Percentiles rank a stretch among this genome's conserved stretches.
These are phyloP conservation scores for Starmerella apicola DNA, from an alignment of 805 yeast genomes.

Conservation along the genomic window DNA sequence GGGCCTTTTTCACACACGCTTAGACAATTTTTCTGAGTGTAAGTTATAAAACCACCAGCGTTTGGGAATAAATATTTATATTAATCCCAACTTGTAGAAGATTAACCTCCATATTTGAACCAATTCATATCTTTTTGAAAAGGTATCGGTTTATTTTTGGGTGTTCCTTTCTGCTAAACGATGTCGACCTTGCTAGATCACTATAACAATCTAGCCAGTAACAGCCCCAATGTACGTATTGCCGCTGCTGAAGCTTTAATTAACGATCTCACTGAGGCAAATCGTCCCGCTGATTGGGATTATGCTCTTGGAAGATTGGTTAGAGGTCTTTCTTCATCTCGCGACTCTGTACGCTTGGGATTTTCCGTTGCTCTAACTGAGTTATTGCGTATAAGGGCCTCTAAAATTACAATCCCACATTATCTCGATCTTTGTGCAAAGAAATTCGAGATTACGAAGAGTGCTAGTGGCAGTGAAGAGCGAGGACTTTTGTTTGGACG, in stretches of 20 bases:
- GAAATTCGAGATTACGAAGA: slow-evolving; percentile 32
- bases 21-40: too few relatives aligned
- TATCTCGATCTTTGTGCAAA: slow-evolving; percentile 29
- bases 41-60: too few relatives aligned
- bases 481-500: slow-evolving; percentile 71
- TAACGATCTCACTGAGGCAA: slow-evolving; percentile 38
- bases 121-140: too few relatives aligned
- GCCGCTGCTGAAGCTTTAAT: slow-evolving; percentile 57
- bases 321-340: slow-evolving; percentile 67
- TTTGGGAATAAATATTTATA: too few relatives aligned
- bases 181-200: slow-evolving; percentile 44
- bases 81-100: too few relatives aligned
- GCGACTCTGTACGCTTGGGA: slow-evolving; percentile 77
- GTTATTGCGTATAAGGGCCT: slow-evolving; percentile 24
- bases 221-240: slow-evolving; percentile 57
- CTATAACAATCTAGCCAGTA: slow-evolving; percentile 67
- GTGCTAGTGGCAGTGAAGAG: slow-evolving; percentile 67
- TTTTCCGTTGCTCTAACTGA: slow-evolving; percentile 81
- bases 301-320: slow-evolving; percentile 70
- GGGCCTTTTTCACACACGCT: too few relatives aligned
- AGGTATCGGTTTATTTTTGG: too few relatives aligned
- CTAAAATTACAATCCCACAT: slow-evolving; percentile 30
- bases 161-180: too few relatives aligned
- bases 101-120: too few relatives aligned
- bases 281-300: slow-evolving; percentile 49